A percentile compares a stretch with the other conserved stretches of the same genome.
These are phyloP conservation scores for Parietichytrium sp. DNA, from an alignment of 108 stramenopile species.

Conservation along the genomic window DNA sequence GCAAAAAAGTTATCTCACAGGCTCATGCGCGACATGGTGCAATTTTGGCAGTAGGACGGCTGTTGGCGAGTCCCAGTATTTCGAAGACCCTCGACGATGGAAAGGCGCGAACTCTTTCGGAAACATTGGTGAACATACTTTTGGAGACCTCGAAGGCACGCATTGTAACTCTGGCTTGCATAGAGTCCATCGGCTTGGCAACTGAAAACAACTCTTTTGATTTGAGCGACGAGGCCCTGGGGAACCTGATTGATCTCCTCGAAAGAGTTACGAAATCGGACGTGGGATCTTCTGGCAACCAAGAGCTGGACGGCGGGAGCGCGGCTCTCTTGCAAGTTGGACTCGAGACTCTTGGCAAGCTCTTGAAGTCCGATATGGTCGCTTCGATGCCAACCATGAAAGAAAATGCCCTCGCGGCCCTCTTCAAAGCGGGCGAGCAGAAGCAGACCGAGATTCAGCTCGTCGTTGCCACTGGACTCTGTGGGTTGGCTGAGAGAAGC, in stretches of 20 bases:
- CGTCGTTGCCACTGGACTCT: not conserved
- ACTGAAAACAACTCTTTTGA: not conserved
- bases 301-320: not conserved
- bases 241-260: not conserved
- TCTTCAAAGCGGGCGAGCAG: not conserved
- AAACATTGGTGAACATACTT: not conserved
- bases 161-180: not conserved
- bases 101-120: not conserved
- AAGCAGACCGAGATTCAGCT: constrained; percentile 30
- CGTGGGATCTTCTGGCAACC: not conserved
- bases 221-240: not conserved
- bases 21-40: not conserved
- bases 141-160: not conserved
- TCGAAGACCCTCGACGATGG: not conserved
- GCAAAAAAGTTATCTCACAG: not conserved
- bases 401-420: not conserved
- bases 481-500: not conserved
- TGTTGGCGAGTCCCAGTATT: too few species aligned
- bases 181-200: constrained; percentile 7
- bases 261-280: not conserved
- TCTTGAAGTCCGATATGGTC: not conserved
- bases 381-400: too few species aligned
- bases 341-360: not conserved
- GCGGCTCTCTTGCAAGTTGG: not conserved
- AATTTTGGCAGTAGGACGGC: not conserved